Conservation (phyloP, 768 basidiomycete species). For the Russula lepida region DNA sequence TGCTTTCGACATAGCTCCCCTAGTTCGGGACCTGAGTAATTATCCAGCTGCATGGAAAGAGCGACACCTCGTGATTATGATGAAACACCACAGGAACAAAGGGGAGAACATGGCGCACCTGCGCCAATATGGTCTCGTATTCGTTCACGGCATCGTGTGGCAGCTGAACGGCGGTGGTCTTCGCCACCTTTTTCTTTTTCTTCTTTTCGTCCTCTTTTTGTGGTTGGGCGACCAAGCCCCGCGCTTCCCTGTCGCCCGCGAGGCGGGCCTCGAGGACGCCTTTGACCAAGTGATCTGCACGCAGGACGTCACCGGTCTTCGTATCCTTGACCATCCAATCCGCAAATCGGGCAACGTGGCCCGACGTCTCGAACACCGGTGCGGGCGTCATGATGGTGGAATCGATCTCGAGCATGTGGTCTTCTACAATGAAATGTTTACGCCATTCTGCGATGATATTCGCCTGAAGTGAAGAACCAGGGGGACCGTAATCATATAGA, state of each 20-base stretch:
- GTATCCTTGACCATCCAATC: constrained; percentile 99
- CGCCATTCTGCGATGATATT: constrained; percentile 97
- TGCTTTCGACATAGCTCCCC: constrained; percentile 78
- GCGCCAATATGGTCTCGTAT: constrained; percentile 81
- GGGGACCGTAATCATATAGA: constrained; percentile 95
- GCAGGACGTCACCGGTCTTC: constrained; percentile 92
- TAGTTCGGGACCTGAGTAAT: constrained; percentile 83
- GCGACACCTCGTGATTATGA: constrained; percentile 13
- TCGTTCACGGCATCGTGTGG: constrained; percentile 63
- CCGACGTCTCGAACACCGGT: constrained; percentile 91
- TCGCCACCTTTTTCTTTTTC: constrained; percentile 75
- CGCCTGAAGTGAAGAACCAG: constrained; percentile 90
- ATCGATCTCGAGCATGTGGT: constrained; percentile 97
- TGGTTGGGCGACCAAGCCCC: constrained; percentile 58
- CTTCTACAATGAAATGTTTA: constrained; percentile 96
- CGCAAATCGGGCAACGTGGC: constrained; percentile 95
- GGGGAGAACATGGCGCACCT: constrained; percentile 43
- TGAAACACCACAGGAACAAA: background rate
- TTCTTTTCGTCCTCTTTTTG: constrained; percentile 51
- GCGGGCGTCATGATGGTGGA: constrained; percentile 97
- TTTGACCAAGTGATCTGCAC: constrained; percentile 94
- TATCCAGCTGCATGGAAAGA: constrained; percentile 66
- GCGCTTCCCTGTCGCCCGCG: constrained; percentile 84
- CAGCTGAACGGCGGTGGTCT: constrained; percentile 60
- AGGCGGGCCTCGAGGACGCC: constrained; percentile 84